Base-by-base conservation (phyloP, 768 basidiomycete genomes). In the Podaxis sp. region DNA sequence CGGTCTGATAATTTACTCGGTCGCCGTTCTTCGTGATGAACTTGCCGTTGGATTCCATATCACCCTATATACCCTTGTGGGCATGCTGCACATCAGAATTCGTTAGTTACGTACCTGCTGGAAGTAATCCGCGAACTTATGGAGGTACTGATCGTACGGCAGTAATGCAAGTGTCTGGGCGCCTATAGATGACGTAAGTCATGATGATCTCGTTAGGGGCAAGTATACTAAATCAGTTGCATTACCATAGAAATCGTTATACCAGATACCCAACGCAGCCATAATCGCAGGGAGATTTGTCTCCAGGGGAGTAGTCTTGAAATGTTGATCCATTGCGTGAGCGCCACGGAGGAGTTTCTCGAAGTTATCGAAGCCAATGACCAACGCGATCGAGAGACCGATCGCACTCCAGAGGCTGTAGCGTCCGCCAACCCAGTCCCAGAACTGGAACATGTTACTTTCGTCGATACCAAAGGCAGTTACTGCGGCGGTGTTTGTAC, bases 51-150 rank as follows among this genome's bases (percentile, higher is more conserved):
- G 94, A 97, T 77, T 99, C 97, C 97, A 99, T 99, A 76, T 99
- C 97, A 51, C 96, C 96, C 84, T 87, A 56, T 29, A 36, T n/a
- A 58, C 19, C 46, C 17, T 2, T 24, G 60, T 50, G 53, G 33
- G 38, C 27, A 55, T 43, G 46, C 40, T 43, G 27, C 2, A 15
- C 15, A 55, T 8, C 41, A 27, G 47, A 36, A 27, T 17, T 24
- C 5, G n/a, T 38, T 13, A 56, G 29, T 22, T 64, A 64, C 50
- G 9, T 61, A 81, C 85, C 76, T 98, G 97, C 76, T 98, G 97
- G 92, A 99, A 99, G 82, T 98, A 98, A 76, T 99, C 97, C 40
- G 97, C 96, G 69, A 99, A 99, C 76, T 96, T 97, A 84, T 98
- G 93, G 66, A 99, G 80, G 78, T 99, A 99, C 75, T 99, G 97